A percentile compares a stretch with the other conserved stretches of the same genome.
phyloP scores from a whole-genome alignment of 768 basidiomycete species.

The Phylloporus arenicola region DNA sequence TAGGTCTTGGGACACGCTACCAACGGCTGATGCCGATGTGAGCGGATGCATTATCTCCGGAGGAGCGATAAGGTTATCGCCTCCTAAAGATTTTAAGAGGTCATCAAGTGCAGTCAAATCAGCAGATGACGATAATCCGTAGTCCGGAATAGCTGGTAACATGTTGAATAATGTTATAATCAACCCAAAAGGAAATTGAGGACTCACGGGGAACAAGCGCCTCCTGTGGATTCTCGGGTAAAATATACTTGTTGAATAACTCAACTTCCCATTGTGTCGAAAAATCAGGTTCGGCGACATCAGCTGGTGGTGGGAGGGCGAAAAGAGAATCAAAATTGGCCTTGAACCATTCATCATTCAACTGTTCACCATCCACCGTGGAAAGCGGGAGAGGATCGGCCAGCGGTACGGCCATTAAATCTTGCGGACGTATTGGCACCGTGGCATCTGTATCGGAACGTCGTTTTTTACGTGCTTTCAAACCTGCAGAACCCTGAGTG shows the following conservation, averaged over 20 bases:
- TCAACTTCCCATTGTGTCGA: slow-evolving; percentile 30
- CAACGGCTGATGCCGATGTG: too few species aligned
- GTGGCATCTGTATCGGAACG: slow-evolving; percentile 26
- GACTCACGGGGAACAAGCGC: not conserved
- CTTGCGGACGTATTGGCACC: slow-evolving; percentile 26
- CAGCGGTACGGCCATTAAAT: not conserved
- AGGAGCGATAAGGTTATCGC: too few species aligned
- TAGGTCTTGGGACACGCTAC: too few species aligned
- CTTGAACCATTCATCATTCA: slow-evolving; percentile 35
- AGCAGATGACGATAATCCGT: too few species aligned
- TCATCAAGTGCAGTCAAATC: too few species aligned
- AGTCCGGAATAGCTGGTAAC: too few species aligned
- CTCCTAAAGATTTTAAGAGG: too few species aligned
- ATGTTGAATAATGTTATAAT: too few species aligned
- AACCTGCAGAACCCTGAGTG: too few species aligned
- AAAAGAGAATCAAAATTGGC: slow-evolving; percentile 20
- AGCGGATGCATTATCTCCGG: too few species aligned
- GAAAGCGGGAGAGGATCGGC: slow-evolving; percentile 23
- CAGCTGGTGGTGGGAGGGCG: slow-evolving; percentile 19
- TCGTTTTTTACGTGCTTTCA: too few species aligned
- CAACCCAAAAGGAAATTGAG: not conserved
- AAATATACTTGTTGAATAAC: slow-evolving; percentile 24
- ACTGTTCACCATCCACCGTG: slow-evolving; percentile 11
- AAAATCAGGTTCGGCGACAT: slow-evolving; percentile 20
- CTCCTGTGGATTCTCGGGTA: slow-evolving; percentile 5